phyloP scores from a whole-genome alignment of 768 basidiomycete species.

The Symmetrospora coprosmae region DNA sequence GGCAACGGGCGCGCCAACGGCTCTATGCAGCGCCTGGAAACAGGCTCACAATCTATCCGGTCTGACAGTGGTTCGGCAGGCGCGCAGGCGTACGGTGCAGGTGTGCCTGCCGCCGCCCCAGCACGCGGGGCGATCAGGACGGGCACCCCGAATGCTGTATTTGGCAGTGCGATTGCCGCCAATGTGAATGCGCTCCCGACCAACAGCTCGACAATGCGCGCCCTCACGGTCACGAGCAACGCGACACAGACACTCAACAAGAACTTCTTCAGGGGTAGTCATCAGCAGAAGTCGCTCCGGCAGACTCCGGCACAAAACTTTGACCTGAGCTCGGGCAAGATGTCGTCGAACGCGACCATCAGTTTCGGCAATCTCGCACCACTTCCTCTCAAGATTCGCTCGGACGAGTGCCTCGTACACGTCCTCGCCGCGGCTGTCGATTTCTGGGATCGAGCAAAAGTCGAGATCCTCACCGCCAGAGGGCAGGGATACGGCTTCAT shows the following conservation, averaged over 20 bases:
- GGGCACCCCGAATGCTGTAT: too few relatives aligned
- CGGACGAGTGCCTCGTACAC: slow-evolving; percentile 31
- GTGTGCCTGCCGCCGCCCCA: too few relatives aligned
- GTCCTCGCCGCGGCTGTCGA: slow-evolving; percentile 33
- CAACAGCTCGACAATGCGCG: slow-evolving; percentile 7
- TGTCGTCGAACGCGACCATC: neutral
- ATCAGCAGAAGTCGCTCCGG: neutral
- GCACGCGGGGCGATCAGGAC: too few relatives aligned
- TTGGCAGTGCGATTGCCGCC: too few relatives aligned
- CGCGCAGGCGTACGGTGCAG: neutral
- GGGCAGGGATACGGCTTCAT: slow-evolving; percentile 29
- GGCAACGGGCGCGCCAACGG: neutral
- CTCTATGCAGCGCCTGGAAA: too few relatives aligned
- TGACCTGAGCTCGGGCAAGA: neutral
- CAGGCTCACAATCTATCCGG: too few relatives aligned
- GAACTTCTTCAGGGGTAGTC: slow-evolving; percentile 11
- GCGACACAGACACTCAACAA: slow-evolving; percentile 2
- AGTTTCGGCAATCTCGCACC: slow-evolving; percentile 14
- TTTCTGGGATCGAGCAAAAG: slow-evolving; percentile 26
- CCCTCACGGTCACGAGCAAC: neutral
- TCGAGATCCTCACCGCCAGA: slow-evolving; percentile 25
- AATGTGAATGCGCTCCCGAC: too few relatives aligned
- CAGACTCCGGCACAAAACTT: too few relatives aligned
- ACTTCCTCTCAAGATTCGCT: slow-evolving; percentile 6
- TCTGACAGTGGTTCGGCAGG: neutral